Base-by-base conservation (phyloP, 352 stramenopile genomes). In the Phytopythium ostracodes region DNA sequence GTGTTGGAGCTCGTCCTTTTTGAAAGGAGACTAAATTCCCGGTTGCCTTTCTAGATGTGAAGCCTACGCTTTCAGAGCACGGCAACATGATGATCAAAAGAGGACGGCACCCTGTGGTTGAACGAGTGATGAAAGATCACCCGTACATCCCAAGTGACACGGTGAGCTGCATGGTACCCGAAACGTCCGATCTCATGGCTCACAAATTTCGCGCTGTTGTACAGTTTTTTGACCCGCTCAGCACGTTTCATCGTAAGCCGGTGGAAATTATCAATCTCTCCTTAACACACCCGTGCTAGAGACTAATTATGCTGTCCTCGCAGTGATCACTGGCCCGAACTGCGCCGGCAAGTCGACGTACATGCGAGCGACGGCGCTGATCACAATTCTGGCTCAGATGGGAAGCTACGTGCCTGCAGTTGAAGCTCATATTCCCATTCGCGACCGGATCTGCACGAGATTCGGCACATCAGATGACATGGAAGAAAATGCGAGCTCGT, bases 391-490 rank as follows among this genome's bases (percentile, higher is more conserved):
- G 40, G 89, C 89, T 9, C 92, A 98, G 53, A 96, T 97, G 78
- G 92, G 92, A 20, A 92, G 83, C 49, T 97, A 91, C 44, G 91
- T 98, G 14, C 92, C 92, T 15, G 92, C 92, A 35, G 71, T 76
- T 25, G 73, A 88, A 36, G 92, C 89, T 14, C 68, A 67, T 24
- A 89, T 98, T 64, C 87, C 91, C 14, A 70, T 98, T 60, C 72
- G 88, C 35, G 84, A 96, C 65, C 76, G 90, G 2, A 91, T 98
- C n/a, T 89, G 96, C 50, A 96, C 92, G 15, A 77, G 92, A 52
- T 95, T 98, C 46, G 91, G 89, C 12, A 98, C 91, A 9, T 92
- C 87, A 4, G 92, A 98, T 54, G 89, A 97, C 59, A 96, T 98
- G 81, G 92, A 98, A 73, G 89, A 96, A 66, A 98, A 97, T 64